Evolutionary conservation across 441 rosid species (phyloP), one percentile per base, ranked within the genome.

Genomic region (Gossypium davidsonii): DNA sequence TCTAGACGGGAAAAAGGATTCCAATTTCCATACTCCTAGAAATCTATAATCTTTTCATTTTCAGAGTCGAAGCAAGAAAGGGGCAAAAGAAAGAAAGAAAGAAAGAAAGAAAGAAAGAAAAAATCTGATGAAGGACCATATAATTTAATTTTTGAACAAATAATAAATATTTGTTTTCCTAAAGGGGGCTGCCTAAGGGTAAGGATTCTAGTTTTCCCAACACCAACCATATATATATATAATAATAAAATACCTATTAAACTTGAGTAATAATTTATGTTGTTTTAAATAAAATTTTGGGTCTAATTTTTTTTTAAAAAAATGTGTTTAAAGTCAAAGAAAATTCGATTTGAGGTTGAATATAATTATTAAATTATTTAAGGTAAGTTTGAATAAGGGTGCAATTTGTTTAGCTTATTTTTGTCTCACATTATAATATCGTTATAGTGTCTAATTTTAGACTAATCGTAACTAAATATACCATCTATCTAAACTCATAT

Each of bases 121-220:
- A 49, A 25, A 23, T n/a, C 59, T 14, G 58, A 18, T 44, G 55
- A 65, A 66, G 72, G 69, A 69, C 74, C 82, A 63, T 63, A 15
- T 51, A 4, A 51, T 51, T 51, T n/a, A 51, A 15, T 39, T 39
- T 37, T 37, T 37, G 10, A 37, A 8, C 44, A 37, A 37, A 37
- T 37, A 37, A 37, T 37, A 8, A 37, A 1, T 51, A 1, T 3
- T 51, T 51, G 15, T 49, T 49, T 49, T 18, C 9, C 20, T 48
- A 48, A 48, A 48, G 34, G 31, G 34, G n/a, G 28, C 28, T 49
- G 18, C 53, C 11, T 10, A 11, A n/a, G 10, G 42, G 1, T 11
- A 1, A 6, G 15, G 21, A 1, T 6, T 60, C 65, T 14, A n/a
- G 65, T 60, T 37, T 21, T 20, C 67, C 51, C 10, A 11, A 8